Conservation (phyloP, 1,284 basidiomycete species). For the Stygiomarasmius scandens region DNA sequence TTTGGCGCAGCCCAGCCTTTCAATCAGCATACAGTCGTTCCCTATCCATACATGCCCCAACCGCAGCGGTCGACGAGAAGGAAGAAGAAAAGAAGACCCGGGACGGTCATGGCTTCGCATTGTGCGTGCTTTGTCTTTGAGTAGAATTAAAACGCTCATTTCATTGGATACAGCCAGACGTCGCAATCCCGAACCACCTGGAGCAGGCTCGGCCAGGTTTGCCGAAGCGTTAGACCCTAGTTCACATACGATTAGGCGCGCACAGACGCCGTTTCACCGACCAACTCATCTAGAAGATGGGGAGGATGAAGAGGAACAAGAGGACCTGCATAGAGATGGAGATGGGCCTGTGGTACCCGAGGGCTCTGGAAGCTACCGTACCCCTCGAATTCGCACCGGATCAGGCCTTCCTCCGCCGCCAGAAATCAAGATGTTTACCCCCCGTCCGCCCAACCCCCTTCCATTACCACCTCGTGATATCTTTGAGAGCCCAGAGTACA, state of each 20-base stretch:
- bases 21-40: slow-evolving; percentile 8
- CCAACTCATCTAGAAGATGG: neutral
- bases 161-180: neutral
- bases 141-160: too few species aligned
- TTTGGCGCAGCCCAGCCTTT: neutral
- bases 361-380: neutral
- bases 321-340: neutral
- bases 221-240: neutral
- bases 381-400: neutral
- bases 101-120: neutral
- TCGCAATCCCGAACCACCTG: too few species aligned
- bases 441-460: slow-evolving; percentile 44
- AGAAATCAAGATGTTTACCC: neutral
- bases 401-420: slow-evolving; percentile 1
- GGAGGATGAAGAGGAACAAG: slow-evolving; percentile 1
- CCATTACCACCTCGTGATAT: slow-evolving; percentile 53
- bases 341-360: neutral
- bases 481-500: slow-evolving; percentile 52
- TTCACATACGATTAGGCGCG: neutral
- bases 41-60: slow-evolving; percentile 6
- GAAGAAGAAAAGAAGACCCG: slow-evolving; percentile 1
- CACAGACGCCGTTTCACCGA: slow-evolving; percentile 10
- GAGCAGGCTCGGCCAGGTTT: slow-evolving; percentile 7
- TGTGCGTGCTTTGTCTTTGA: slow-evolving; percentile 5
- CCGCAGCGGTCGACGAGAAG: neutral